Conservation (phyloP, 352 stramenopile species). For the Globisporangium yorkense region DNA sequence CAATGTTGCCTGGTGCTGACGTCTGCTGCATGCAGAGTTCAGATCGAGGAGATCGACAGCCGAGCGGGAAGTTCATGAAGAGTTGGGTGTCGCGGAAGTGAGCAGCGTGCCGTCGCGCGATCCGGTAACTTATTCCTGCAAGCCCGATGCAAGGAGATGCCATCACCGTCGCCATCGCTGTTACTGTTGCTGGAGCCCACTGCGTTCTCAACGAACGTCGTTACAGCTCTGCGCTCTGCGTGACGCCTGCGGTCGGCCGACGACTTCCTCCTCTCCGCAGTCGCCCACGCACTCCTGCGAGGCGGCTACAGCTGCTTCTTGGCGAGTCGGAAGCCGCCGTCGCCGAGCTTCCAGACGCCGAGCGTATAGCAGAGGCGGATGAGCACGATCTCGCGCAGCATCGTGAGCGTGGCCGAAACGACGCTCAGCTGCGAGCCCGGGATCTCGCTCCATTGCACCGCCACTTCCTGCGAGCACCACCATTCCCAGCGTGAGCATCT, state of each 20-base stretch:
- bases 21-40: neutral
- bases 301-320: slow-evolving; percentile 4
- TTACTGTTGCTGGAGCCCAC: neutral
- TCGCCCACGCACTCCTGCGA: neutral
- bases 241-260: too few relatives aligned
- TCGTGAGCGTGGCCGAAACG: slow-evolving; percentile 83
- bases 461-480: slow-evolving; percentile 68
- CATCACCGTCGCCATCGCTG: neutral
- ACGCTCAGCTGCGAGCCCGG: slow-evolving; percentile 89
- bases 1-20: neutral
- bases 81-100: neutral
- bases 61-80: neutral
- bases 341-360: slow-evolving; percentile 75
- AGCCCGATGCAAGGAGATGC: neutral
- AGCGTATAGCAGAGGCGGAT: slow-evolving; percentile 89
- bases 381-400: slow-evolving; percentile 90
- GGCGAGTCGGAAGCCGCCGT: slow-evolving; percentile 59
- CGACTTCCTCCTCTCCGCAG: neutral
- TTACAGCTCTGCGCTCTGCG: neutral
- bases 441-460: slow-evolving; percentile 90
- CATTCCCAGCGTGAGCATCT: slow-evolving; percentile 10
- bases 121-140: neutral
- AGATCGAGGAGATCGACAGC: neutral
- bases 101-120: neutral
- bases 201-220: neutral